Evolutionary conservation across 1,139 yeast species (phyloP).

Genomic region (Zygosaccharomyces sapae): DNA sequence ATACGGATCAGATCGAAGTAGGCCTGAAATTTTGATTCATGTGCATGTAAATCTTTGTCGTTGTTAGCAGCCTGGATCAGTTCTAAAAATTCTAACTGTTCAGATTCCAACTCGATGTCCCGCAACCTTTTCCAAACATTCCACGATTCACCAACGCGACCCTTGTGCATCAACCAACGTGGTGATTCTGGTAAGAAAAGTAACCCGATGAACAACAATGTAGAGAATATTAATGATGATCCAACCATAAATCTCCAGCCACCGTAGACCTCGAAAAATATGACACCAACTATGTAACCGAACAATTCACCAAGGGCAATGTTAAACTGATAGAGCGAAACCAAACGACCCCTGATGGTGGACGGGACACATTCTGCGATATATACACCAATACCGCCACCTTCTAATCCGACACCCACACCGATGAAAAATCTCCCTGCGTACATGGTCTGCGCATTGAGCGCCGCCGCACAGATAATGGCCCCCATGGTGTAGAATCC

Average conservation of each 20-base stretch:
- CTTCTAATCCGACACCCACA: slow-evolving; percentile 57
- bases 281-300: slow-evolving; percentile 55
- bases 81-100: slow-evolving; percentile 11
- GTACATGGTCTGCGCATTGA: slow-evolving; percentile 43
- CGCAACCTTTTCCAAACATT: slow-evolving; percentile 54
- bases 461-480: slow-evolving; percentile 50
- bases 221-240: slow-evolving; percentile 54
- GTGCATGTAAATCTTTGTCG: slow-evolving; percentile 31
- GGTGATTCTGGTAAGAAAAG: slow-evolving; percentile 50
- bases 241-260: slow-evolving; percentile 63
- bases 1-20: slow-evolving; percentile 49
- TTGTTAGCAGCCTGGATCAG: slow-evolving; percentile 15
- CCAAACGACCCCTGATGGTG: slow-evolving; percentile 52
- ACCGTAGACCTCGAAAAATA: slow-evolving; percentile 48
- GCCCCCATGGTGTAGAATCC: slow-evolving; percentile 55
- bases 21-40: slow-evolving; percentile 35
- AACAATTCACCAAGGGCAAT: slow-evolving; percentile 58
- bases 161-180: slow-evolving; percentile 50
- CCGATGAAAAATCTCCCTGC: slow-evolving; percentile 57
- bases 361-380: slow-evolving; percentile 60
- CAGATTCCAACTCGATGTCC: slow-evolving; percentile 39
- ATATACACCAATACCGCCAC: slow-evolving; percentile 57
- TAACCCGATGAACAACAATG: slow-evolving; percentile 46
- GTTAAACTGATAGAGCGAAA: slow-evolving; percentile 54
- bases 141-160: slow-evolving; percentile 48